Base-by-base conservation (phyloP, 2,329 filamentous ascomycete species). In the Pezicula rhizophila region DNA sequence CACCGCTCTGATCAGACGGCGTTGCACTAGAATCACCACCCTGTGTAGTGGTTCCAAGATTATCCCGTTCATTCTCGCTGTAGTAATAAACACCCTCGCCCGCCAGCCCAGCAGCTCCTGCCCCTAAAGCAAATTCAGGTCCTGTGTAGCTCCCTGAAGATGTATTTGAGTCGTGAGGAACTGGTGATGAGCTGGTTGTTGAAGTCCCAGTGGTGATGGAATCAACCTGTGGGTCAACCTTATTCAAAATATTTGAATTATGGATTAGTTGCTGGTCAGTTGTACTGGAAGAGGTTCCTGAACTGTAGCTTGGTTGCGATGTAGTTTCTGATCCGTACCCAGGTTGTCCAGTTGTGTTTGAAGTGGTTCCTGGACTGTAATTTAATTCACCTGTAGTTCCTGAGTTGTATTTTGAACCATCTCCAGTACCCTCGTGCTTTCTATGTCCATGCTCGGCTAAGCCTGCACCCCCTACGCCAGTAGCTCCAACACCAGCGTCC, bases 141-240 rank as follows among this genome's bases (percentile, higher is more conserved):
- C 54, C 52, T 3, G 46, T 17, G 15, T 59, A 46, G 28, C 50
- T 31, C 12, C 42, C 41, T 3, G 41, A 40, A 25, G 49, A 42
- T 35, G 41, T 46, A 14, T n/a, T 48, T 17, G 49, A 31, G 18
- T 18, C 12, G 14, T 28, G 14, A 26, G 42, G 39, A 18, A 43
- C 33, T 14, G 20, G 28, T 12, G 23, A 11, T 31, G 26, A 20
- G 14, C 31, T 38, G 17, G 38, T 39, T 14, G 17, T 20, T 10
- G 68, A 64, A 58, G 78, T 72, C 14, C 37, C 38, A 18, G 17
- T 20, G 11, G 68, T 64, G 58, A 78, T 72, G 28, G 70, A 74
- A 60, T 78, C 73, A 44, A 77, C 63, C 14, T 74, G 67, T 18
- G 75, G 74, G 55, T 79, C 76, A 14, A 62, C 58, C 35, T 73